Evolutionary conservation across 1,139 yeast species (phyloP), one percentile per base, ranked within the genome.

Genomic region (Nakaseomyces nivariensis): DNA sequence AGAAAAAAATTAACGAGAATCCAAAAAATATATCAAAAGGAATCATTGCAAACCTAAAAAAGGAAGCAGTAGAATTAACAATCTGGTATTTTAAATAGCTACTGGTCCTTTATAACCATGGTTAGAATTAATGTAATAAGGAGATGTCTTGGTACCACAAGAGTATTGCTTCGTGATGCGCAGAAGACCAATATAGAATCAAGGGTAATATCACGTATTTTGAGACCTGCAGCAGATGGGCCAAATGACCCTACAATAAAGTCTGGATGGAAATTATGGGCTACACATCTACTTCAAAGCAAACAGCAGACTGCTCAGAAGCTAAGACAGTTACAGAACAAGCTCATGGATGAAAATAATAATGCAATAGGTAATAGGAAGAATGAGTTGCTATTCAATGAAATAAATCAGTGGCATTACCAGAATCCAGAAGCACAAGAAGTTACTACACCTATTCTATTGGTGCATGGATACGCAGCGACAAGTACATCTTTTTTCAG

Each of bases 381-480:
- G 6, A 55, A 57, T 31, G 33, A 49, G 22, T 17, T 56, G 49
- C 27, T 54, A 22, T 50, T 48, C 40, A 53, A 51, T 27, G 58
- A 55, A 37, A 48, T 58, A 26, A 56, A 58, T 37, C 60, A 58
- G 41, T 57, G 59, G 61, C 56, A 56, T 47, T 54, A 57, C 48
- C 52, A 50, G 7, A 57, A 57, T 45, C 43, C 45, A 13, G 42
- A 46, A 3, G 59, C 58, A 8, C 13, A 51, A 1, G 48, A 43
- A 13, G 52, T 60, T 5, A 58, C 52, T 25, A 59, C 61, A 4
- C 71, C 71, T 4, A 59, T 68, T 24, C 90, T 88, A 4, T 72
- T 90, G 61, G 60, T 90, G 17, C 97, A 90, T 63, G 97, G 97
- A 0, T 89, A 86, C 66, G 96, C 95, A 0, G 95, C 97, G 0